phyloP scores from a whole-genome alignment of 257 asterid genomes.

The Solanum rostratum region DNA sequence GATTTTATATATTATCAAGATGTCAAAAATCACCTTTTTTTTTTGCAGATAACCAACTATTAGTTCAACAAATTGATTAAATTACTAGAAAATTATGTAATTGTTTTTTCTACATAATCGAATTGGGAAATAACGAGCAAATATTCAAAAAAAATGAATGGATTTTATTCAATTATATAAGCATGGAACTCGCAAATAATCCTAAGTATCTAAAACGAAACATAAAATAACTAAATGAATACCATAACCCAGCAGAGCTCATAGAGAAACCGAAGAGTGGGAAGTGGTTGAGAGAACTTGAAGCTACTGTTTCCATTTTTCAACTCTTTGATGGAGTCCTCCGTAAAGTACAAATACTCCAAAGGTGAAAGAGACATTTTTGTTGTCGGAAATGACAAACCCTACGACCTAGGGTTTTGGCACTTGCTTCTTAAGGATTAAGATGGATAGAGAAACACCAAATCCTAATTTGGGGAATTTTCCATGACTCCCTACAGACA shows the following conservation, averaged over 20 bases:
- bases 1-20: neutral
- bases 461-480: neutral
- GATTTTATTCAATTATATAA: neutral
- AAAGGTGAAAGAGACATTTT: constrained; percentile 61
- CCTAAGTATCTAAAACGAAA: neutral
- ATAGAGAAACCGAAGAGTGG: constrained; percentile 67
- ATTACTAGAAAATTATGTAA: neutral
- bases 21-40: neutral
- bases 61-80: neutral
- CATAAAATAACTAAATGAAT: neutral
- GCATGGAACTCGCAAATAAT: neutral
- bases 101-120: neutral
- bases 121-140: neutral
- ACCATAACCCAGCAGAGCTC: constrained; percentile 81
- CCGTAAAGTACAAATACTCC: constrained; percentile 57
- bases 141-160: neutral
- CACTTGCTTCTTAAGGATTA: neutral
- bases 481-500: neutral
- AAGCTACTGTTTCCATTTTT: constrained; percentile 52
- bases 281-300: constrained; percentile 51
- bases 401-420: neutral
- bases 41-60: neutral
- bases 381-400: neutral
- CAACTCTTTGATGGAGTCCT: constrained; percentile 58
- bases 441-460: neutral